Evolutionary conservation across 306 rosid species (phyloP), one percentile per base, ranked within the genome.

Genomic region (Cucurbita pepo): DNA sequence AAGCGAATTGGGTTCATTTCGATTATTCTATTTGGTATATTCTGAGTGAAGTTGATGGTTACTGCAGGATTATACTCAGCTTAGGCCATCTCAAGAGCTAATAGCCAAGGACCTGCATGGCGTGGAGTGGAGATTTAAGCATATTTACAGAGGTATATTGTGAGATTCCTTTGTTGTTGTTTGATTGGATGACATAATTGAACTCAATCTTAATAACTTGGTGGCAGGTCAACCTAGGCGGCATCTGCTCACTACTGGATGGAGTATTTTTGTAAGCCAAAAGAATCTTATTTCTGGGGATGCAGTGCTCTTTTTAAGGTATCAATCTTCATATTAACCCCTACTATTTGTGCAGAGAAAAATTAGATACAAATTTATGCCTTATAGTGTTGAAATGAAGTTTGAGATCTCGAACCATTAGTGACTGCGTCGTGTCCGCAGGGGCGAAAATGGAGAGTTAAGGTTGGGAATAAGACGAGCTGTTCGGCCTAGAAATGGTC

Each of bases 171-270:
- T 53, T 51, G n/a, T 36, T 57, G 37, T 81, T 80, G 72, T 74
- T 66, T 60, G 75, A 43, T 65, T 19, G 61, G 71, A 61, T 66
- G 51, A 57, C 72, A 79, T 75, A 72, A 77, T 59, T 52, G 77
- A 75, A 57, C 74, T 37, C 34, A 53, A 66, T 65, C 72, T 34
- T 56, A 55, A 52, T 75, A 30, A 64, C 77, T 87, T 83, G 57
- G 79, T 83, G 57, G 77, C 91, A 93, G 98, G 98, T 87, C 98
- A 93, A 88, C 98, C 98, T 58, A 90, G 97, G 88, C 79, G 98
- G 76, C 98, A 93, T 87, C 87, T 93, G 53, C 98, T 90, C 66
- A 93, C 97, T 62, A 93, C 98, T 14, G 97, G 98, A 51, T 93
- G 98, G 98, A 93, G 98, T 83, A 76, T 86, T 84, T 93, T 93